These are phyloP conservation scores for Nothophoma quercina DNA, from an alignment of 2,329 filamentous ascomycete species.

Conservation along the genomic window DNA sequence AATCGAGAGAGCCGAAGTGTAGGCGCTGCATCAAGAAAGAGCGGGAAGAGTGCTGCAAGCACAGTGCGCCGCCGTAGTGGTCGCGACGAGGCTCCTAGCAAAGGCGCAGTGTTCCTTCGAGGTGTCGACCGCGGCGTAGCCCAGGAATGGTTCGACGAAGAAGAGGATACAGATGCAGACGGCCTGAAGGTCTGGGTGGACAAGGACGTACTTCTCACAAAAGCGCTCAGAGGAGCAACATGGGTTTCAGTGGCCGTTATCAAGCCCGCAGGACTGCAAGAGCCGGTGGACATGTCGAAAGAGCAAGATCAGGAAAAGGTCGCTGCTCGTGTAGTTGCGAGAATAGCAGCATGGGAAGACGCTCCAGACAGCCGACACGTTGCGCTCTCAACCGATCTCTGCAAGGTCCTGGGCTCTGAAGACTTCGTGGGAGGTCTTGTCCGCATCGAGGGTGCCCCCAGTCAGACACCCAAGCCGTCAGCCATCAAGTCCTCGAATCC, in stretches of 20 bases:
- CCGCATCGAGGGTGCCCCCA: conserved; percentile 82
- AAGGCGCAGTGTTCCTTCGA: conserved; percentile 76
- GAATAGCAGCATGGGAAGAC: conserved; percentile 80
- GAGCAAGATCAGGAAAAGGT: conserved; percentile 67
- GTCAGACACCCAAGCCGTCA: conserved; percentile 71
- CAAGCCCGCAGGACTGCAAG: conserved; percentile 78
- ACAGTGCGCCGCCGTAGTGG: conserved; percentile 67
- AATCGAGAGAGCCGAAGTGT: conserved; percentile 78
- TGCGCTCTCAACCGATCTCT: conserved; percentile 80
- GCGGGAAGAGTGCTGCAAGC: conserved; percentile 76
- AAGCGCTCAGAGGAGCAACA: conserved; percentile 75
- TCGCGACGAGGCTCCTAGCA: conserved; percentile 70
- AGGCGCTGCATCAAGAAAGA: conserved; percentile 78
- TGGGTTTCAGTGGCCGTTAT: conserved; percentile 89
- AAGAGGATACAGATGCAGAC: conserved; percentile 55
- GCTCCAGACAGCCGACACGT: conserved; percentile 82
- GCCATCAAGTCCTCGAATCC: conserved; percentile 46
- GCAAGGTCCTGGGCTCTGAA: conserved; percentile 72
- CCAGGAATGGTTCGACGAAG: conserved; percentile 80
- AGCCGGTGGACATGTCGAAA: conserved; percentile 74
- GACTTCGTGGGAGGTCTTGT: conserved; percentile 85
- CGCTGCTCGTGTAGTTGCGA: conserved; percentile 76
- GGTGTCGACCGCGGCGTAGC: conserved; percentile 76
- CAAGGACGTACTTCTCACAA: conserved; percentile 74
- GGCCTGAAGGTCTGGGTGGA: conserved; percentile 85